Base-by-base conservation (phyloP, 805 yeast genomes). In the Metschnikowia hibisci region DNA sequence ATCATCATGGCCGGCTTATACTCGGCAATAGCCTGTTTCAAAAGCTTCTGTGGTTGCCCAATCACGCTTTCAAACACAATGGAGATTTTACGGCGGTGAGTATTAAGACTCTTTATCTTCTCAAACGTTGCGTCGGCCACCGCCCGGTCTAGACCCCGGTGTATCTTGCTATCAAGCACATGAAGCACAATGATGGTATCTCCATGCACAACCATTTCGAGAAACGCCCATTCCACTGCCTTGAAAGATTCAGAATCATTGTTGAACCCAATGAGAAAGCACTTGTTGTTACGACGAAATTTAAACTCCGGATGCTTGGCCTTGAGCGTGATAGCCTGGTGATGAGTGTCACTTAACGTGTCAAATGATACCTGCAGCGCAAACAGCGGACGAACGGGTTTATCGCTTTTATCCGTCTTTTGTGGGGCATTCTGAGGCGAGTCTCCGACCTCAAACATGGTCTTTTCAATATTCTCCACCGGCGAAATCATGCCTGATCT, bases 1-100 rank as follows among this genome's bases (percentile, higher is more conserved):
- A 65, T 54, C 74, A 71, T 67, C 73, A 70, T 68, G n/a, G 65
- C 64, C 3, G 76, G 76, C 38, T 58, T 55, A 48, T 66, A 71
- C 49, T 69, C 74, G 20, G 61, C 63, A 16, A 71, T 67, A 6
- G 76, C 74, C 26, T 51, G 53, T 45, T 65, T 62, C 46, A 71
- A 54, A 15, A 62, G 43, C 45, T 66, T 65, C 46, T 65, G 69
- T 4, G 74, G 72, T 38, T 64, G 67, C 1, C 76, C 76, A 16
- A 69, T 58, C 22, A 61, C 73, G 12, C 63, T 58, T 51, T 71
- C 75, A 47, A 55, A 68, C 28, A 70, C 72, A 28, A 71, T 46
- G 11, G 71, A 58, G 9, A 71, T 56, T 45, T 67, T 67, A 37
- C 65, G 67, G 27, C 50, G 44, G 50, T 66, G 70, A 8, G 52